Evolutionary conservation across 2,329 filamentous ascomycete species (phyloP), one percentile per base, ranked within the genome.

Genomic region (Periglandula ipomoeae): DNA sequence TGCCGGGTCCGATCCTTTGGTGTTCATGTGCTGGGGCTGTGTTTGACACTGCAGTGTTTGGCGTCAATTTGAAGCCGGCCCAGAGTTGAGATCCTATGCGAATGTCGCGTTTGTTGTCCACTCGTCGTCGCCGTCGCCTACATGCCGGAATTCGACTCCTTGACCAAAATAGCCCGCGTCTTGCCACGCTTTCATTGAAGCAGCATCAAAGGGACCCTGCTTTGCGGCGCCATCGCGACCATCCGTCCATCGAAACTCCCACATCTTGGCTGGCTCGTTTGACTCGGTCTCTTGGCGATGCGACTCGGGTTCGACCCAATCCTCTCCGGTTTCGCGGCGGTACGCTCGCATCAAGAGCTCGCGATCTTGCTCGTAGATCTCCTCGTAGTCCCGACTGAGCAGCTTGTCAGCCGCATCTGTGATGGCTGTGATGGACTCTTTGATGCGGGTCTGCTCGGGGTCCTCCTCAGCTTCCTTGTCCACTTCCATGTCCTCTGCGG

Each of bases 241-340:
- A 63, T 95, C 89, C 35, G 82, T 84, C 93, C 93, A 98, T 50
- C 88, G 79, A 64, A 89, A 98, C 66, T 97, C 87, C 90, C 91
- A 98, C 57, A 58, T 61, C 17, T 53, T 55, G 34, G 51, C 47
- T 38, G 50, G 32, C 38, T 55, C 52, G 53, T 58, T 50, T 48
- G 54, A n/a, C 20, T 41, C 22, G 20, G 53, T 49, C 11, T 56
- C 52, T 44, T 54, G 50, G 22, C 47, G 58, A 42, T 61, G 58
- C 41, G 63, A 61, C 37, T 60, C 53, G n/a, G 68, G 71, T 54
- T 80, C 72, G 19, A 67, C 65, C 93, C 93, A 98, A 8, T 85
- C 80, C 58, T 95, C 89, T 30, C 90, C 90, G 0, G 89, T 89
- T 65, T 96, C 90, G 45, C 82, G 82, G 54, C 79, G 78, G 65